A percentile compares a stretch with the other conserved stretches of the same genome.
Evolutionary conservation across 2,329 filamentous ascomycete species (phyloP).

Genomic region (Diplodia seriata): DNA sequence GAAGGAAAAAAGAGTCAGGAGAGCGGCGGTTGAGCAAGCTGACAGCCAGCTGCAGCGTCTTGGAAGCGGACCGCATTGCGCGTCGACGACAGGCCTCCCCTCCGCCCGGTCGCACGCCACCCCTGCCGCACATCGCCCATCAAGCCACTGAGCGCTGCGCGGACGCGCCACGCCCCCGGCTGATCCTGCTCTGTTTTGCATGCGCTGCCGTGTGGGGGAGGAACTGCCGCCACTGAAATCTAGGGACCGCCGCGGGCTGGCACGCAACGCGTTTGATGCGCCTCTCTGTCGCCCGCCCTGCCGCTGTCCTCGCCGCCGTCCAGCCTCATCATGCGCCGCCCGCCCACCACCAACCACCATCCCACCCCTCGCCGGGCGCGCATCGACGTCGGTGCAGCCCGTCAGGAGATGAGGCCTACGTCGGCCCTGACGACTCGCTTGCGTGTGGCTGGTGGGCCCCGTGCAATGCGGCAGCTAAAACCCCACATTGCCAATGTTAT

Average conservation of each 20-base stretch:
- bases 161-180: conserved; percentile 3
- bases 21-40: conserved; percentile 7
- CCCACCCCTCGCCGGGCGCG: not conserved
- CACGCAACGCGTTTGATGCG: conserved; percentile 19
- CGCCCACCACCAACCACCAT: not conserved
- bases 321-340: not conserved
- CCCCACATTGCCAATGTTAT: not conserved
- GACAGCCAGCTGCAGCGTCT: not conserved
- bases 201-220: conserved; percentile 13
- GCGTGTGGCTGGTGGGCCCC: conserved; percentile 29
- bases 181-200: conserved; percentile 9
- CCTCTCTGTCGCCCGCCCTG: not conserved
- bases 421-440: conserved; percentile 25
- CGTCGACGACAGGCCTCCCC: conserved; percentile 12
- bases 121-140: conserved; percentile 23
- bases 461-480: not conserved
- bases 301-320: not conserved
- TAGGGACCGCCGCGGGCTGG: not conserved
- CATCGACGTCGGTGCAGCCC: conserved; percentile 3
- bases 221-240: conserved; percentile 10
- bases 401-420: conserved; percentile 27
- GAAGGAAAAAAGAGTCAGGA: not conserved
- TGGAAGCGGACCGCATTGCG: conserved; percentile 24
- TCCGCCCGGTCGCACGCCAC: not conserved
- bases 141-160: conserved; percentile 15